Percentiles rank a stretch among this genome's conserved stretches.
Evolutionary conservation across 345 rosid genomes (phyloP).

Genomic region (Salix caprea): DNA sequence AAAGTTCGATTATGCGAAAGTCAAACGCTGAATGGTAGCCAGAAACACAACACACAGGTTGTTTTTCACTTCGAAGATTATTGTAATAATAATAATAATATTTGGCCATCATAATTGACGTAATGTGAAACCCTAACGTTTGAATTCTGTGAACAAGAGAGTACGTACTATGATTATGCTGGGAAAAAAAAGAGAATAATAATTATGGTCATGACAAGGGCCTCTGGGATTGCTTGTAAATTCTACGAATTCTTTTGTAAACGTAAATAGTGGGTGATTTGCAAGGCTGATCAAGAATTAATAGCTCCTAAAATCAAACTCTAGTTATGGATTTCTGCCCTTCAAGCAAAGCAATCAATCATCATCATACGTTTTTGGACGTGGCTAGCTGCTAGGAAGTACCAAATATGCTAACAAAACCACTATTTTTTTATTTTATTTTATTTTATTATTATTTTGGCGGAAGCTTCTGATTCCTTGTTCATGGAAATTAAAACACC

Average conservation of each 20-base stretch:
- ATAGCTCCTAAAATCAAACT: neutral
- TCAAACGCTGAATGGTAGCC: neutral
- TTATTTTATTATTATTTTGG: too few species aligned
- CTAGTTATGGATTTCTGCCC: slow-evolving; percentile 6
- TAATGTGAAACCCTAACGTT: neutral
- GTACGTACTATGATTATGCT: too few species aligned
- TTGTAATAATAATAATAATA: neutral
- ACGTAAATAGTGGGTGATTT: neutral
- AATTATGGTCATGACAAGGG: neutral
- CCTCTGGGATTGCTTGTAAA: neutral
- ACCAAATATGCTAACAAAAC: neutral
- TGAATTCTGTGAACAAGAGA: too few species aligned
- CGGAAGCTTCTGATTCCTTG: neutral
- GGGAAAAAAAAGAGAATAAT: neutral
- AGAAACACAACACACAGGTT: neutral
- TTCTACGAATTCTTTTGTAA: neutral
- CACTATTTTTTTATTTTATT: neutral
- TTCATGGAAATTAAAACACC: neutral
- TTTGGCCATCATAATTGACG: neutral
- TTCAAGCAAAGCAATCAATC: slow-evolving; percentile 17
- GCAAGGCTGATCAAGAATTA: neutral
- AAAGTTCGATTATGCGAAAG: neutral
- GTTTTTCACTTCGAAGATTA: neutral
- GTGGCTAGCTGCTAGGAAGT: too few species aligned
- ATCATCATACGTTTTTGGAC: slow-evolving; percentile 8